Evolutionary conservation across 2,329 filamentous ascomycete species (phyloP).

Genomic region (Nigrospora oryzae): DNA sequence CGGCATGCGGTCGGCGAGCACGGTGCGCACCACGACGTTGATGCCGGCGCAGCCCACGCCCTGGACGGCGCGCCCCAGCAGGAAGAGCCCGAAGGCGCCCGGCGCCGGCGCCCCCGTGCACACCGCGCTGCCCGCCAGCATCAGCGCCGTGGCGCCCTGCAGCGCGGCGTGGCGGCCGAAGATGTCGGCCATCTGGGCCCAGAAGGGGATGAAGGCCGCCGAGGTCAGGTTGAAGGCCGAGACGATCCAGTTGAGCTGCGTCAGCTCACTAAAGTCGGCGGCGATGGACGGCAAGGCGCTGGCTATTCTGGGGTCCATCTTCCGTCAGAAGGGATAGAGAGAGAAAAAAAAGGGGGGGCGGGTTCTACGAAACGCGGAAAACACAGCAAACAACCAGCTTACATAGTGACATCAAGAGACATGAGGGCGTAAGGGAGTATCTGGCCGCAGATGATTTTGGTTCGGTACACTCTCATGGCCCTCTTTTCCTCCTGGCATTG

Average conservation of each 20-base stretch:
- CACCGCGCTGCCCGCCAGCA: conserved; percentile 52
- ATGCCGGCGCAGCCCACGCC: conserved; percentile 54
- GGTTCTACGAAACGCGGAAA: too few relatives aligned
- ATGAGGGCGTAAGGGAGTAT: too few relatives aligned
- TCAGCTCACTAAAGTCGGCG: conserved; percentile 52
- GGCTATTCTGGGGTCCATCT: conserved; percentile 27
- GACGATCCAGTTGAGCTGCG: conserved; percentile 61
- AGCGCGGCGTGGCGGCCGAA: conserved; percentile 54
- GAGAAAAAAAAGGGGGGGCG: too few relatives aligned
- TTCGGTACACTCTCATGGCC: too few relatives aligned
- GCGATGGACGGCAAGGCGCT: conserved; percentile 55
- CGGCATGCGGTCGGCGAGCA: conserved; percentile 58
- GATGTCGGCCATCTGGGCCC: conserved; percentile 56
- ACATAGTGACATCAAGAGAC: too few relatives aligned
- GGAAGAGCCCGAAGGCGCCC: conserved; percentile 46
- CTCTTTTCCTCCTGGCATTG: too few relatives aligned
- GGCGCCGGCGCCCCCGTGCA: conserved; percentile 46
- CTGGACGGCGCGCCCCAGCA: conserved; percentile 56
- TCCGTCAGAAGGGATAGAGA: too few relatives aligned
- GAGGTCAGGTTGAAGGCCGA: conserved; percentile 60
- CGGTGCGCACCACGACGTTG: conserved; percentile 49
- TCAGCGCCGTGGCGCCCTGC: conserved; percentile 45
- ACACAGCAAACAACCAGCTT: too few relatives aligned
- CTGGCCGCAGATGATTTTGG: too few relatives aligned
- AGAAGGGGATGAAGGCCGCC: conserved; percentile 58